phyloP scores from a whole-genome alignment of 192 early-diverging fungal species.

The Coemansia sp. region DNA sequence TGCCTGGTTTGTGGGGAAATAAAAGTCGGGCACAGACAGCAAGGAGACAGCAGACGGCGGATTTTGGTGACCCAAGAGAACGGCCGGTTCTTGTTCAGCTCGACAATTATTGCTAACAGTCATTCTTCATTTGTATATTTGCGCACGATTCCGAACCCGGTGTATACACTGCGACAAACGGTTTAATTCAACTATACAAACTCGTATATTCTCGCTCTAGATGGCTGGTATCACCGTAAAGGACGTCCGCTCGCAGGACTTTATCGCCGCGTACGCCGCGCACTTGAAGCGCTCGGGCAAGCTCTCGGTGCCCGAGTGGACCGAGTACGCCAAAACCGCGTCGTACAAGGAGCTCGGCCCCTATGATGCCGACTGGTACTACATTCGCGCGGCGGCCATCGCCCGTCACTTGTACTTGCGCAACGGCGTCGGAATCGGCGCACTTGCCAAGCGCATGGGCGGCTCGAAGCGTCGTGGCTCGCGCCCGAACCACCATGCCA shows the following conservation, averaged over 20 bases:
- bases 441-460: slow-evolving; percentile 91
- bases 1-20: too few relatives aligned
- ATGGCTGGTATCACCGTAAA: slow-evolving; percentile 83
- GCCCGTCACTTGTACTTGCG: slow-evolving; percentile 99
- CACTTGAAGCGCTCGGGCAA: slow-evolving; percentile 99
- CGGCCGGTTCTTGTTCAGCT: too few relatives aligned
- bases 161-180: too few relatives aligned
- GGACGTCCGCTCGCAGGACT: slow-evolving; percentile 94
- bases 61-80: too few relatives aligned
- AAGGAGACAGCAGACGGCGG: too few relatives aligned
- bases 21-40: too few relatives aligned
- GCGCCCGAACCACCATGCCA: slow-evolving; percentile 87
- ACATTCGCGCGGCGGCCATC: slow-evolving; percentile 90
- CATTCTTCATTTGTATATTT: too few relatives aligned
- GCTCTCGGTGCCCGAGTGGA: slow-evolving; percentile 98
- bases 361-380: slow-evolving; percentile 99
- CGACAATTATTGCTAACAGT: too few relatives aligned
- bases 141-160: too few relatives aligned
- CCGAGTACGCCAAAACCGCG: slow-evolving; percentile 98
- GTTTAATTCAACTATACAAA: neutral
- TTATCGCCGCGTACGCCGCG: slow-evolving; percentile 97
- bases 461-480: slow-evolving; percentile 88
- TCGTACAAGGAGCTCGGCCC: slow-evolving; percentile 96
- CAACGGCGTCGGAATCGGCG: slow-evolving; percentile 87
- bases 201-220: slow-evolving; percentile 13